Conservation (phyloP, 148 eudicot genomes). For the Cornus suecica region DNA sequence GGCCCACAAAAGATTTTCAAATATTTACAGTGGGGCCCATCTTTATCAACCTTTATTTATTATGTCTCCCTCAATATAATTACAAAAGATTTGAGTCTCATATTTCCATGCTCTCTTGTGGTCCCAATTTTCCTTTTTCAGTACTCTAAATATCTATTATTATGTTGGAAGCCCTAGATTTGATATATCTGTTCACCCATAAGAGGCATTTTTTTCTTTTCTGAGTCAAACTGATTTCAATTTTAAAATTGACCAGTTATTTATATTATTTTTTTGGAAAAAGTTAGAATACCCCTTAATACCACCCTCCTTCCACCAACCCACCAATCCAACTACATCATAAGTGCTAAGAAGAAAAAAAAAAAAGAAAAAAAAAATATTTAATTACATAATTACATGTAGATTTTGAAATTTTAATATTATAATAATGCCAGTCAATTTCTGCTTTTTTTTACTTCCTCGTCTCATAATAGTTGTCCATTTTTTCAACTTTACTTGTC, state of each 20-base stretch:
- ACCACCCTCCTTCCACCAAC: neutral
- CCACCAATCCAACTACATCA: neutral
- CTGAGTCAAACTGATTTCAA: neutral
- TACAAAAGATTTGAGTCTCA: constrained; percentile 20
- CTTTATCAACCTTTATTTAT: constrained; percentile 20
- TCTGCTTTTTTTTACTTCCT: too few relatives aligned
- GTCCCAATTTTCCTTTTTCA: constrained; percentile 5
- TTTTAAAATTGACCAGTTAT: neutral
- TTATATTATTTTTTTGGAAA: neutral
- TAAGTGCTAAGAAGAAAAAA: too few relatives aligned
- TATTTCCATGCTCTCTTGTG: constrained; percentile 13
- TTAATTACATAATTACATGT: too few relatives aligned
- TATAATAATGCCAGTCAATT: too few relatives aligned
- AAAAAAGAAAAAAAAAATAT: too few relatives aligned
- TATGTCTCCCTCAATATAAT: constrained; percentile 28
- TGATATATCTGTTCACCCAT: neutral
- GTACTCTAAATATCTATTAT: neutral
- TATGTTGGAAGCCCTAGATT: neutral
- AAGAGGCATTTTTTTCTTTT: neutral
- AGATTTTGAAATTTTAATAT: too few relatives aligned
- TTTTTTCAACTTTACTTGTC: too few relatives aligned
- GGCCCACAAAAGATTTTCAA: constrained; percentile 33
- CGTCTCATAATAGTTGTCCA: too few relatives aligned
- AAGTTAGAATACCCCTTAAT: neutral
- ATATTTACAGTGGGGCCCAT: constrained; percentile 26